A percentile compares a stretch with the other conserved stretches of the same genome.
Evolutionary conservation across 371 early-diverging fungal species (phyloP).

Genomic region (Haplosporangium sp.): DNA sequence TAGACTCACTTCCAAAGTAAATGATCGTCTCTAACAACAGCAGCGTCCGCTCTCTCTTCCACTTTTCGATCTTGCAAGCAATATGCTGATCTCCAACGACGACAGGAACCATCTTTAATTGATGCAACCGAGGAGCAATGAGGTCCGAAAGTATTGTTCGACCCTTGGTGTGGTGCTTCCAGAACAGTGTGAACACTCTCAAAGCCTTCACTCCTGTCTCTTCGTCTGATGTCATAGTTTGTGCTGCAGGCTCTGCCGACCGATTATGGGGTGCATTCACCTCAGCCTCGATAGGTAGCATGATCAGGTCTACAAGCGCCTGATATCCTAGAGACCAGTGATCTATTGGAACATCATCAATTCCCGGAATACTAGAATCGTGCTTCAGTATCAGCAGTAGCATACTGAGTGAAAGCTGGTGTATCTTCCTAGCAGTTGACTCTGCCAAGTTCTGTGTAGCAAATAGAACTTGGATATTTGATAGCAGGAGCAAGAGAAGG

Average conservation of each 20-base stretch:
- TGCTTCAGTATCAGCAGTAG: constrained; percentile 17
- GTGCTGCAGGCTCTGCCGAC: background rate
- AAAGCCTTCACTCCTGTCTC: constrained; percentile 18
- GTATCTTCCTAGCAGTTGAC: constrained; percentile 15
- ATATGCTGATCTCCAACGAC: background rate
- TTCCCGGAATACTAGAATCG: background rate
- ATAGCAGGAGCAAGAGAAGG: constrained; percentile 24
- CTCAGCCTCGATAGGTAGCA: constrained; percentile 31
- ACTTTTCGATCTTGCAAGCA: background rate
- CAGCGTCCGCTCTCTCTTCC: constrained; percentile 16
- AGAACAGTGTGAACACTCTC: constrained; percentile 26
- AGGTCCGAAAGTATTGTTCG: constrained; percentile 23
- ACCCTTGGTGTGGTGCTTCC: constrained; percentile 29
- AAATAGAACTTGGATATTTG: constrained; percentile 17
- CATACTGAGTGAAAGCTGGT: constrained; percentile 9
- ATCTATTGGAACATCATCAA: constrained; percentile 15
- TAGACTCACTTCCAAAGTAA: constrained; percentile 34
- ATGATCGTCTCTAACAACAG: constrained; percentile 29
- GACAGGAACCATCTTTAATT: constrained; percentile 15
- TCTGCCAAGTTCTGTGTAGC: constrained; percentile 2
- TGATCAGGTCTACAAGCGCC: constrained; percentile 24
- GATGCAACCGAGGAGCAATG: constrained; percentile 32
- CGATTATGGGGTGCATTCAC: background rate
- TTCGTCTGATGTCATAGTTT: constrained; percentile 5
- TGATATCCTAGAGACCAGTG: constrained; percentile 33